These are phyloP conservation scores for Talaromyces thailandensis DNA, from an alignment of 495 filamentous ascomycete genomes.

Conservation along the genomic window DNA sequence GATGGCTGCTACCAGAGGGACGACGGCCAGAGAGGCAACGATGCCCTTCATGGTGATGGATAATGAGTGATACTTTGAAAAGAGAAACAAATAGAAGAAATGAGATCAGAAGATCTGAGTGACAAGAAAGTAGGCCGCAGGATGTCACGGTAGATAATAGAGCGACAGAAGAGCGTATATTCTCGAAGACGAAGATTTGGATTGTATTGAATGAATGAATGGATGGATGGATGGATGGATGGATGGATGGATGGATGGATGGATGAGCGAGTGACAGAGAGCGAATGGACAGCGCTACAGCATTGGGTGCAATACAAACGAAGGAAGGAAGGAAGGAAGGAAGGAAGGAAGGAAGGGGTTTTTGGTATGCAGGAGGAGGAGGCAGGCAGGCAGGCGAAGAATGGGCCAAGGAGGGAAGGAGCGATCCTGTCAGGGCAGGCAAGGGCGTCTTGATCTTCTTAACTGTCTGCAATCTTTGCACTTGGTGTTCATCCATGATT, in stretches of 20 bases:
- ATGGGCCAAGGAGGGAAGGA: neutral
- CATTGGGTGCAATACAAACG: neutral
- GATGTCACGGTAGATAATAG: constrained; percentile 6
- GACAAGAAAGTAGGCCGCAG: constrained; percentile 7
- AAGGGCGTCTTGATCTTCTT: neutral
- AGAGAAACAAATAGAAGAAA: neutral
- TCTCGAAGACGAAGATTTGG: neutral
- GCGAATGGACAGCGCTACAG: constrained; percentile 9
- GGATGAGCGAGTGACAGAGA: constrained; percentile 4
- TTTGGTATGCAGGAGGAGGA: constrained; percentile 11
- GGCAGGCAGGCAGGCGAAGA: constrained; percentile 4
- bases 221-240: constrained; percentile 12
- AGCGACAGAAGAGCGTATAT: neutral
- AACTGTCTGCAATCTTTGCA: neutral
- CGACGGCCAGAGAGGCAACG: constrained; percentile 45
- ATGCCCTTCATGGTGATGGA: constrained; percentile 43
- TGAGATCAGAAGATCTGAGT: constrained; percentile 8
- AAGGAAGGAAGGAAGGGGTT: constrained; percentile 8
- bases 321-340: constrained; percentile 7
- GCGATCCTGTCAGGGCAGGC: neutral
- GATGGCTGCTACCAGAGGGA: constrained; percentile 42
- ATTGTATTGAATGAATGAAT: constrained; percentile 14
- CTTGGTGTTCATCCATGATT: neutral
- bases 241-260: constrained; percentile 12
- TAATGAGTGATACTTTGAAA: neutral